phyloP scores from a whole-genome alignment of 768 basidiomycete species.

The Psilocybe subaeruginosa region DNA sequence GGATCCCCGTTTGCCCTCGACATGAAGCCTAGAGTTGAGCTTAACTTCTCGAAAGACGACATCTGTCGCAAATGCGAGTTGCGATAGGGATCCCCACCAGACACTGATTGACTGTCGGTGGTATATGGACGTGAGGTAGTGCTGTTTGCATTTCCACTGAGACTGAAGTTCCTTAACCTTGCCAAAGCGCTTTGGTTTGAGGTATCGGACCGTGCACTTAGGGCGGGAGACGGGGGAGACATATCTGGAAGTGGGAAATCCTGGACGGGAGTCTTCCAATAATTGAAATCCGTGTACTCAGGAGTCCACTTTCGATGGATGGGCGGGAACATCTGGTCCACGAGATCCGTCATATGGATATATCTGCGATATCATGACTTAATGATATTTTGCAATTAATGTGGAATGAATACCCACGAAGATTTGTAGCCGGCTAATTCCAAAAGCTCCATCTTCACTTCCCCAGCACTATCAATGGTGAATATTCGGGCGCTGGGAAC shows the following conservation, averaged over 20 bases:
- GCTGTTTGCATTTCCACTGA: conserved; percentile 44
- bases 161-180: conserved; percentile 76
- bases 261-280: conserved; percentile 83
- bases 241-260: conserved; percentile 82
- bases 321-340: conserved; percentile 99
- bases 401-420: conserved; percentile 55
- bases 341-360: conserved; percentile 99
- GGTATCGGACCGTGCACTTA: conserved; percentile 91
- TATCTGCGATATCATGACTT: conserved; percentile 48
- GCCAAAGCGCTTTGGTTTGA: conserved; percentile 74
- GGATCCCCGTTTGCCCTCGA: conserved; percentile 31
- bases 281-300: conserved; percentile 97
- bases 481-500: conserved; percentile 94
- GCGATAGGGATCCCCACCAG: conserved; percentile 28
- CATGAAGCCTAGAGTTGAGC: conserved; percentile 58
- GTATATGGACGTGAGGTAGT: conserved; percentile 9
- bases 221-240: conserved; percentile 86
- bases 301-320: conserved; percentile 87
- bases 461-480: conserved; percentile 93
- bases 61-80: conserved; percentile 64
- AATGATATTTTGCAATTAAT: neutral
- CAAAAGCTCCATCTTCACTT: conserved; percentile 97
- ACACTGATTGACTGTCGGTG: conserved; percentile 5
- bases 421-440: conserved; percentile 97
- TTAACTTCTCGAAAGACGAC: conserved; percentile 76